Conservation (phyloP, 2,329 filamentous ascomycete genomes). For the Fonsecaea erecta region DNA sequence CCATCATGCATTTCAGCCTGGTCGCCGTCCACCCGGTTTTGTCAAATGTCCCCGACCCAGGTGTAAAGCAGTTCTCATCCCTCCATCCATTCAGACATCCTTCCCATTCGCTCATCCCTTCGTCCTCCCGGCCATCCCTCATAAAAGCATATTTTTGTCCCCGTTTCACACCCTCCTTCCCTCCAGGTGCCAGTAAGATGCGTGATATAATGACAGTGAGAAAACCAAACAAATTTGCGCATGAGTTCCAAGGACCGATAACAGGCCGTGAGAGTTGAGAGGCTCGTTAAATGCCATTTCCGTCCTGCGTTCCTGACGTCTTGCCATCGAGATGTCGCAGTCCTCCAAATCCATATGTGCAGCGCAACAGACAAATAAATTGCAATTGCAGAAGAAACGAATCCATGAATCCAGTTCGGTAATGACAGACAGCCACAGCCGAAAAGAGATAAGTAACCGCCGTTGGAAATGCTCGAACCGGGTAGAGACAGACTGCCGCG, state of each 20-base stretch:
- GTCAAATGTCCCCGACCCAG: background rate
- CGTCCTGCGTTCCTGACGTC: background rate
- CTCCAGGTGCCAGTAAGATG: background rate
- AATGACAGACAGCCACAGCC: background rate
- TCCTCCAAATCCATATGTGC: background rate
- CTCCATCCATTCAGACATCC: background rate
- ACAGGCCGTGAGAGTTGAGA: background rate
- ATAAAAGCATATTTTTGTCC: slow-evolving; percentile 1
- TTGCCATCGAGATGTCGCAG: background rate
- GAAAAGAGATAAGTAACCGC: background rate
- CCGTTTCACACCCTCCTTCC: background rate
- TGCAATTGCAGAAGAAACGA: background rate
- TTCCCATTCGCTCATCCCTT: background rate
- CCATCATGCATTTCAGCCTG: background rate
- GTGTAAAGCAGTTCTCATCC: background rate
- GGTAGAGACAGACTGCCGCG: background rate
- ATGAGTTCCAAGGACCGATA: background rate
- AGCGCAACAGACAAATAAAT: background rate
- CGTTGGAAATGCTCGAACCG: background rate
- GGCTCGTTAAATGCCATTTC: background rate
- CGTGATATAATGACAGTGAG: background rate
- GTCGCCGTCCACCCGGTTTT: background rate
- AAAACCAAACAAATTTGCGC: background rate
- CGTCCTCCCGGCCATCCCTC: background rate
- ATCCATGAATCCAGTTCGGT: background rate